Base-by-base conservation (phyloP, 2,329 filamentous ascomycete species). In the Fusarium cyanostomum region DNA sequence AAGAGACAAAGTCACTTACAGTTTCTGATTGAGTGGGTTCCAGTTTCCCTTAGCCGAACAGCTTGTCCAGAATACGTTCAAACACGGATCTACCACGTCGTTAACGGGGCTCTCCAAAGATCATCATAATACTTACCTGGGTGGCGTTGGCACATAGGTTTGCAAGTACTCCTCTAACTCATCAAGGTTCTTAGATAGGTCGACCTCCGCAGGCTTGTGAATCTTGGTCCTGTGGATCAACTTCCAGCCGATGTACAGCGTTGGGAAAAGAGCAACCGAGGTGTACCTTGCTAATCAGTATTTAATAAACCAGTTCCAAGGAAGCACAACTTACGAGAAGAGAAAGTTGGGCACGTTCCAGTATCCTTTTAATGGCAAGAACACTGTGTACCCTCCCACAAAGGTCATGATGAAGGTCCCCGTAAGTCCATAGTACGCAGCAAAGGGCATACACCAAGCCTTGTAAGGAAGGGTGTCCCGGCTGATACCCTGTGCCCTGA, bases 361-460 rank as follows among this genome's bases (percentile, higher is more conserved):
- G 5, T 83, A 81, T 1, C 84, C 80, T 0, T 76, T 71, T 1
- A 76, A 16, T 0, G 89, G 87, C 41, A 94, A 73, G 69, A 94
- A 95, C 1, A 94, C 89, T 0, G 88, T 84, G 62, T 93, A 94
- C 0, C 91, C 91, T 8, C 89, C 86, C 2, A 93, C 86, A 66
- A 94, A 87, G 0, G 88, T 84, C 88, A 94, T 93, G 62, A 90
- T 74, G 44, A 85, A 84, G 1, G 87, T 90, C 24, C 84, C 86
- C 0, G 79, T 72, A 7, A 92, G 76, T 0, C 86, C 88, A 44
- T 88, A 86, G 71, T 85, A 94, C 1, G 91, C 90, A 0, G 86
- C 82, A 67, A 88, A 94, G 3, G 92, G 92, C 78, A 93, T 90
- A 38, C 85, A 81, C 61, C 82, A 82, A 1, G 87, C 87, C 63